These are phyloP conservation scores for Syzygium oleosum DNA, from an alignment of 345 rosid species.

Conservation along the genomic window DNA sequence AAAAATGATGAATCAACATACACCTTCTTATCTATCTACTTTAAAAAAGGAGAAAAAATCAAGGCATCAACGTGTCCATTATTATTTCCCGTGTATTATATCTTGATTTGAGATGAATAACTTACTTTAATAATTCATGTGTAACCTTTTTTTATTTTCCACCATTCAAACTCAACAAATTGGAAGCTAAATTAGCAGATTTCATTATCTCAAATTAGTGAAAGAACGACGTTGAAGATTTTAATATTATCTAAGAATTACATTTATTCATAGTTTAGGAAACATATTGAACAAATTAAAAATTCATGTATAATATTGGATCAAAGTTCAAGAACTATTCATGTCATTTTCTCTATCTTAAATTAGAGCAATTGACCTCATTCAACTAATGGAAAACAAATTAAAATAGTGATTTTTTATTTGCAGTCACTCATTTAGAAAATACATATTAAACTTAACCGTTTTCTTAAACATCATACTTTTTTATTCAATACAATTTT, in stretches of 20 bases:
- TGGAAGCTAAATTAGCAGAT: rapidly evolving
- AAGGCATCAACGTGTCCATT: background rate
- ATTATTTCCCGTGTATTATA: background rate
- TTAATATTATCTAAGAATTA: background rate
- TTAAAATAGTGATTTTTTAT: background rate
- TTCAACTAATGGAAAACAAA: background rate
- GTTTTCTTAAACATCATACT: background rate
- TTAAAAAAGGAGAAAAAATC: background rate
- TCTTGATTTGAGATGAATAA: background rate
- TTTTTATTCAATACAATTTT: background rate
- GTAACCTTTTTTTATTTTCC: background rate
- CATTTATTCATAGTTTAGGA: background rate
- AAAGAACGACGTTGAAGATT: background rate
- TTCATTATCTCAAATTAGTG: background rate
- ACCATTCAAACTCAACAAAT: background rate
- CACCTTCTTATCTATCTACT: background rate
- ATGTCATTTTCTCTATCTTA: background rate
- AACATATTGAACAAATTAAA: background rate
- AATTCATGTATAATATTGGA: rapidly evolving
- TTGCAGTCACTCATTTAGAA: background rate
- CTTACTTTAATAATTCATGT: background rate
- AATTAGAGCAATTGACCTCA: background rate
- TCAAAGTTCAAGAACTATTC: background rate
- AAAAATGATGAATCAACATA: background rate
- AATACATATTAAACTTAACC: background rate